Conservation (phyloP, 2,329 filamentous ascomycete species). For the Diaporthe sp. region DNA sequence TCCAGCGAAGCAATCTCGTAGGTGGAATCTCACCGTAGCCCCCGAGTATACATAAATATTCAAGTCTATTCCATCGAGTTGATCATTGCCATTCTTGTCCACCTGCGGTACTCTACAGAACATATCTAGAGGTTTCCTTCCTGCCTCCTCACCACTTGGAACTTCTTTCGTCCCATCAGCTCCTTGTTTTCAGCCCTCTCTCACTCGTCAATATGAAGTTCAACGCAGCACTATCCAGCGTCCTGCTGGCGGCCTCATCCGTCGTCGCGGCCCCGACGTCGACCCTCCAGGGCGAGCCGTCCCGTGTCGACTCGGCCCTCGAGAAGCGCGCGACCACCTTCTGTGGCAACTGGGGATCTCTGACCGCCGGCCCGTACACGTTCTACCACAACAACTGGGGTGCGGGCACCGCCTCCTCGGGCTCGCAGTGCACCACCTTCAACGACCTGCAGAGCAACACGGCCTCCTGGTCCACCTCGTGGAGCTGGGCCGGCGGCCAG, state of each 20-base stretch:
- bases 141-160: neutral
- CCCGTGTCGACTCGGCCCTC: slow-evolving; percentile 23
- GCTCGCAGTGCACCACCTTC: slow-evolving; percentile 55
- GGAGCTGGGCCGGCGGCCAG: slow-evolving; percentile 53
- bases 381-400: slow-evolving; percentile 66
- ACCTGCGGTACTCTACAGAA: neutral
- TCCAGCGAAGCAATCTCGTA: slow-evolving; percentile 19
- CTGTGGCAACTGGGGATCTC: slow-evolving; percentile 13
- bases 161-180: neutral
- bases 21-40: slow-evolving; percentile 10
- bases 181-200: no score
- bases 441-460: slow-evolving; percentile 47
- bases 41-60: slow-evolving; percentile 6
- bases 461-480: slow-evolving; percentile 55
- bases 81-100: slow-evolving; percentile 12
- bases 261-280: slow-evolving; percentile 11
- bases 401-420: slow-evolving; percentile 45
- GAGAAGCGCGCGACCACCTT: slow-evolving; percentile 29
- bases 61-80: neutral
- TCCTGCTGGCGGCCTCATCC: slow-evolving; percentile 18
- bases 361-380: slow-evolving; percentile 46
- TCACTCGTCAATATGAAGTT: slow-evolving; percentile 15
- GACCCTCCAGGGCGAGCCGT: slow-evolving; percentile 3
- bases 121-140: neutral
- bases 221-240: neutral